Conservation (phyloP, 2,329 filamentous ascomycete species). For the Massarina eburnea region DNA sequence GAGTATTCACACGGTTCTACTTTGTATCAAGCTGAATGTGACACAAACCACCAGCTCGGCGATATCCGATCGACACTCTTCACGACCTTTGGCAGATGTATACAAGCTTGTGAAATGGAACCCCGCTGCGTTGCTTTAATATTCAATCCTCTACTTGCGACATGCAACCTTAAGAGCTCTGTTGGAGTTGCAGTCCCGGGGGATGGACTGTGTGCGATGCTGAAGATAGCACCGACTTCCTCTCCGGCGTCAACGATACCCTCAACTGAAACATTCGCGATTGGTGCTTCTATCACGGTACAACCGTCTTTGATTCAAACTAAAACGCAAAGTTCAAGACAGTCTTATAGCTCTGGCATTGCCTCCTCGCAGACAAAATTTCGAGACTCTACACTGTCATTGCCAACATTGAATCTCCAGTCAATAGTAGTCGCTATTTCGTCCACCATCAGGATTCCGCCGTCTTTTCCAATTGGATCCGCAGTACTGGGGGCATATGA, state of each 20-base stretch:
- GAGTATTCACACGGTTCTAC: neutral
- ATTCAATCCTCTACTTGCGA: slow-evolving; percentile 1
- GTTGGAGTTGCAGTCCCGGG: neutral
- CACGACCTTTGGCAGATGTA: slow-evolving; percentile 1
- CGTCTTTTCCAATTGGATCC: too few relatives aligned
- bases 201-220: slow-evolving; percentile 5
- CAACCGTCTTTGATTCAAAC: too few relatives aligned
- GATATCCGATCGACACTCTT: slow-evolving; percentile 1
- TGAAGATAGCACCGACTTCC: neutral
- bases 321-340: too few relatives aligned
- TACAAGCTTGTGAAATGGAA: slow-evolving; percentile 1
- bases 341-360: too few relatives aligned
- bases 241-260: neutral
- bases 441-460: too few relatives aligned
- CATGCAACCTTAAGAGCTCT: slow-evolving; percentile 3
- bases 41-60: neutral
- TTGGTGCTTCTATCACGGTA: too few relatives aligned
- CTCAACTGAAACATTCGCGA: neutral
- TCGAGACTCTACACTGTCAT: too few relatives aligned
- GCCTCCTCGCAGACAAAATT: too few relatives aligned
- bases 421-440: too few relatives aligned
- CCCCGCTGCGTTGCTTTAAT: slow-evolving; percentile 3
- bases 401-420: too few relatives aligned
- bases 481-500: too few relatives aligned
- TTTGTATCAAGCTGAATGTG: slow-evolving; percentile 4